These are phyloP conservation scores for Usnea hakonensis DNA, from an alignment of 495 filamentous ascomycete genomes.

Conservation along the genomic window DNA sequence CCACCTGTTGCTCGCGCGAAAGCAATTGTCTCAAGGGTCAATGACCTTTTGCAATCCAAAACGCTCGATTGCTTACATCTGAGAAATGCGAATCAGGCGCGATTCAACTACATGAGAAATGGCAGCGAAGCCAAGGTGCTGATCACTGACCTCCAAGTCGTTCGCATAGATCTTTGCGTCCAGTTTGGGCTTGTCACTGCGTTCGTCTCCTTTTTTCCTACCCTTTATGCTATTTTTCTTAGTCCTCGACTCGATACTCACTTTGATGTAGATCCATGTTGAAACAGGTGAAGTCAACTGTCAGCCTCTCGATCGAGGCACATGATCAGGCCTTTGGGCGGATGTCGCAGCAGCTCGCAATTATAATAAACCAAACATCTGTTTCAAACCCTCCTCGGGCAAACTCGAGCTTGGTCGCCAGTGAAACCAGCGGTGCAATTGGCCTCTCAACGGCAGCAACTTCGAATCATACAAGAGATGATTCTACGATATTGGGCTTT, in stretches of 20 bases:
- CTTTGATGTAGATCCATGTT: background rate
- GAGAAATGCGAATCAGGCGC: slow-evolving; percentile 9
- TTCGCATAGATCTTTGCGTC: slow-evolving; percentile 5
- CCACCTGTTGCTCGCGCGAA: background rate
- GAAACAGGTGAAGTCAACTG: background rate
- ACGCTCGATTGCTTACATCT: background rate
- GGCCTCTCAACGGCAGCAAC: no score
- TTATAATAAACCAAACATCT: no score
- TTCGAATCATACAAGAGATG: no score
- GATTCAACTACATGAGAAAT: no score
- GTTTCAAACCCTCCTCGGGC: no score
- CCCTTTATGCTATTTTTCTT: background rate
- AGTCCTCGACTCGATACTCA: background rate
- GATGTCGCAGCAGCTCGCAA: no score
- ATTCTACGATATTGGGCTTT: no score
- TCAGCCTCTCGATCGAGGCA: background rate
- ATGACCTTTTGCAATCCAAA: background rate
- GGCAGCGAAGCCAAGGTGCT: no score
- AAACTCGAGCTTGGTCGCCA: no score
- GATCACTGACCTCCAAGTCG: background rate
- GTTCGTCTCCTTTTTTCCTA: slow-evolving; percentile 1
- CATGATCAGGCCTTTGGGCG: background rate
- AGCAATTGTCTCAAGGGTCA: slow-evolving; percentile 3
- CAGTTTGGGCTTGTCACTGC: slow-evolving; percentile 5
- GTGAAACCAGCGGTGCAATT: no score